Conservation (phyloP, 148 eudicot genomes). For the Vaccinium vitisidaea region DNA sequence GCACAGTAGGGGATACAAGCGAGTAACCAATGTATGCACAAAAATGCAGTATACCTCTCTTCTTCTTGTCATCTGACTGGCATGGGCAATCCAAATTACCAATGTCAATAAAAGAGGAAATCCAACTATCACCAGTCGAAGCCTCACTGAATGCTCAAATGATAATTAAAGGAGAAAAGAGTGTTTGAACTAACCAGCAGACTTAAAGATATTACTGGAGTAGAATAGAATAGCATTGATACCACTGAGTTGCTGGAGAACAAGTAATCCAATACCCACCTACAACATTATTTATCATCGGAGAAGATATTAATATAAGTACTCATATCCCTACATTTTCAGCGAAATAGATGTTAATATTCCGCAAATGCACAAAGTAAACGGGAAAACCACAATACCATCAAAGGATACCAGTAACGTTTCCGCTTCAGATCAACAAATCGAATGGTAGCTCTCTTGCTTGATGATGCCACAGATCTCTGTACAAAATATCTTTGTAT, state of each 20-base stretch:
- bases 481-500: conserved; percentile 26
- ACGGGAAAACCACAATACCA: conserved; percentile 53
- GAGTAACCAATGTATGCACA: not conserved
- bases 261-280: conserved; percentile 78
- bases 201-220: conserved; percentile 68
- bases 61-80: not conserved
- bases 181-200: conserved; percentile 60
- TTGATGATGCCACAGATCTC: conserved; percentile 72
- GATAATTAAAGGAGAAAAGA: not conserved
- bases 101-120: not conserved
- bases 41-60: not conserved
- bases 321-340: not conserved
- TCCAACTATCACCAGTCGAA: not conserved
- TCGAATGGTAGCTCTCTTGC: conserved; percentile 55
- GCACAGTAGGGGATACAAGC: not conserved
- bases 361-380: conserved; percentile 1
- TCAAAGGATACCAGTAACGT: conserved; percentile 82
- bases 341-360: not conserved
- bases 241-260: conserved; percentile 88
- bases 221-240: conserved; percentile 84
- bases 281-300: conserved; percentile 28
- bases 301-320: not conserved
- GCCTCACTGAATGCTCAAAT: not conserved
- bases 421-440: conserved; percentile 54
- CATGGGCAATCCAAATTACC: not conserved